These are phyloP conservation scores for Discostella stelligera DNA, from an alignment of 352 stramenopile species.

Conservation along the genomic window DNA sequence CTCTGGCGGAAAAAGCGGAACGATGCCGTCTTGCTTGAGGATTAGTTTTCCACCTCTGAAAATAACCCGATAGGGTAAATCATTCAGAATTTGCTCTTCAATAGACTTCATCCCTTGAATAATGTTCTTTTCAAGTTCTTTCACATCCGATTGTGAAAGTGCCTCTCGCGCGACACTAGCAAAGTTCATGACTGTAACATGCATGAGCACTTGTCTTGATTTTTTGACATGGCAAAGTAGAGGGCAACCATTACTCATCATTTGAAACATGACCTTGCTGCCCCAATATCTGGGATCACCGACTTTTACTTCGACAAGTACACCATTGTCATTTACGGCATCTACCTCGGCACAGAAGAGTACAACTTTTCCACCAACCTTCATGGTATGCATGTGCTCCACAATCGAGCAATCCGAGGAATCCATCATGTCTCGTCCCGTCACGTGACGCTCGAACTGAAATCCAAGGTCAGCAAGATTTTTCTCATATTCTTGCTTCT, in stretches of 20 bases:
- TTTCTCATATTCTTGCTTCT: conserved; percentile 41
- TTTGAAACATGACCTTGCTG: conserved; percentile 62
- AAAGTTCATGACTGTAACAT: conserved; percentile 29
- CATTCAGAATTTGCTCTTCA: conserved; percentile 22
- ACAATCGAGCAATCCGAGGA: conserved; percentile 11
- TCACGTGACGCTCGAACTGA: conserved; percentile 61
- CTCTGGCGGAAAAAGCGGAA: conserved; percentile 23
- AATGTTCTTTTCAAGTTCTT: conserved; percentile 39
- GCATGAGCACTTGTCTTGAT: conserved; percentile 26
- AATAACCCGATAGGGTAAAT: conserved; percentile 18
- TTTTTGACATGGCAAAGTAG: conserved; percentile 54
- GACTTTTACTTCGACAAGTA: conserved; percentile 53
- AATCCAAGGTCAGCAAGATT: conserved; percentile 52
- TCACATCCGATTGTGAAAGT: conserved; percentile 24
- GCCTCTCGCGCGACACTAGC: conserved; percentile 20
- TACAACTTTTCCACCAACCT: conserved; percentile 44
- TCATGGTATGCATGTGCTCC: conserved; percentile 51
- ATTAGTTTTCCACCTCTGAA: conserved; percentile 26
- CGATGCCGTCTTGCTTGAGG: conserved; percentile 21
- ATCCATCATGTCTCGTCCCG: conserved; percentile 42
- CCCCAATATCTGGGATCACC: conserved; percentile 51
- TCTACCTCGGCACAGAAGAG: conserved; percentile 55
- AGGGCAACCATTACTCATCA: conserved; percentile 53
- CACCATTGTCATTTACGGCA: conserved; percentile 42
- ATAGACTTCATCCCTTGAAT: conserved; percentile 36